phyloP scores from a whole-genome alignment of 2,329 filamentous ascomycete species.

The Penicillium rolfsii region DNA sequence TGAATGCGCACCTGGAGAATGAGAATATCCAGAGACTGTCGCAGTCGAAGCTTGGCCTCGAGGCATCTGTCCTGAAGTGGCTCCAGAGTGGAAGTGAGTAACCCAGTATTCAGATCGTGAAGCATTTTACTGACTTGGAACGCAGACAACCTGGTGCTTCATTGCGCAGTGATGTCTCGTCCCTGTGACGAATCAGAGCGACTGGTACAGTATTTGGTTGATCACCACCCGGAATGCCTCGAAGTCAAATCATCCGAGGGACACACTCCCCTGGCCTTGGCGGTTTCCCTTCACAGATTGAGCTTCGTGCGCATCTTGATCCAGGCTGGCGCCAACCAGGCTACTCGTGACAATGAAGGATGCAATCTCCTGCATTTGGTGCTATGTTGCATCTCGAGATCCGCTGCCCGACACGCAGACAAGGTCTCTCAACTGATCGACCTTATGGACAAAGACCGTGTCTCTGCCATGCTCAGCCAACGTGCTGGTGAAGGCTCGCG shows the following conservation, averaged over 20 bases:
- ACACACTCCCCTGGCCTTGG: constrained; percentile 69
- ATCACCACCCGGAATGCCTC: constrained; percentile 63
- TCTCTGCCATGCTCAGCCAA: constrained; percentile 37
- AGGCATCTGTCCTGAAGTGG: constrained; percentile 61
- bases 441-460: constrained; percentile 58
- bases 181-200: constrained; percentile 50
- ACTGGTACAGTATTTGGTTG: constrained; percentile 68
- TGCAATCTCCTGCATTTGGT: constrained; percentile 72
- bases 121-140: not conserved
- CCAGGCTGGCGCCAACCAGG: constrained; percentile 70
- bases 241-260: constrained; percentile 57
- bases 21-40: constrained; percentile 64
- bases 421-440: constrained; percentile 63
- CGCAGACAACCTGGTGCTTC: constrained; percentile 59
- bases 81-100: constrained; percentile 54
- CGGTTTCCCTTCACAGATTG: constrained; percentile 55
- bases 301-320: constrained; percentile 61
- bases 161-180: constrained; percentile 63
- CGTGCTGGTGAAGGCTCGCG: constrained; percentile 35
- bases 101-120: not conserved
- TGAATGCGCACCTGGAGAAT: constrained; percentile 64
- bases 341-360: constrained; percentile 61
- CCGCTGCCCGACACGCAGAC: constrained; percentile 37
- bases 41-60: constrained; percentile 64
- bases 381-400: constrained; percentile 35